Evolutionary conservation across 2,329 filamentous ascomycete genomes (phyloP).

Genomic region (Fusarium burgessii): DNA sequence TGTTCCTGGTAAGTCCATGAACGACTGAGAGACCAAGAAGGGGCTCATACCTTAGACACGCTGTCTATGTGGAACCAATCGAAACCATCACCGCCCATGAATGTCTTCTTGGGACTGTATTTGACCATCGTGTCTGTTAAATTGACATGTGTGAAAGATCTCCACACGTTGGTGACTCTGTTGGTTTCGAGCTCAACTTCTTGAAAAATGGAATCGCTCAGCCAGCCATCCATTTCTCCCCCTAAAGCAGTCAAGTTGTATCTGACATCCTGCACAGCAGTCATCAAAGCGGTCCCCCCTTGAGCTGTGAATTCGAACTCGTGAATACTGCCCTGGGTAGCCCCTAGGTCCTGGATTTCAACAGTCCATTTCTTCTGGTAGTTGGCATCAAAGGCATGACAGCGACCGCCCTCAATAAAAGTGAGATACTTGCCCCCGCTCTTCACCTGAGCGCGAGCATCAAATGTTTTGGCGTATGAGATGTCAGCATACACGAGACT

Average conservation of each 20-base stretch:
- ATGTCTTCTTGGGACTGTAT: slow-evolving; percentile 34
- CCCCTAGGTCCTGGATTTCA: slow-evolving; percentile 26
- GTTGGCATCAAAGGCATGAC: slow-evolving; percentile 37
- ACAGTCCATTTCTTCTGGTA: slow-evolving; percentile 41
- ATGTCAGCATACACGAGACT: slow-evolving; percentile 42
- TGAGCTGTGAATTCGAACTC: slow-evolving; percentile 41
- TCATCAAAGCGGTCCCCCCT: slow-evolving; percentile 36
- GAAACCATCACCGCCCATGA: slow-evolving; percentile 41
- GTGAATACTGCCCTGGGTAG: slow-evolving; percentile 37
- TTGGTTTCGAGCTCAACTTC: slow-evolving; percentile 41
- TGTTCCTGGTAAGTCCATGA: slow-evolving; percentile 10
- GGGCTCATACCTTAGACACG: slow-evolving; percentile 40
- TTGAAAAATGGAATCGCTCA: slow-evolving; percentile 42
- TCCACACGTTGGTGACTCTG: slow-evolving; percentile 42
- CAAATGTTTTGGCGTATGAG: slow-evolving; percentile 33
- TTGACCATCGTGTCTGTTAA: slow-evolving; percentile 37
- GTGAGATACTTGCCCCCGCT: slow-evolving; percentile 36
- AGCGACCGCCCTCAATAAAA: slow-evolving; percentile 39
- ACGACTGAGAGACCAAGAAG: background rate
- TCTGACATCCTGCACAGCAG: slow-evolving; percentile 42
- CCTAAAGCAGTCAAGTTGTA: slow-evolving; percentile 39
- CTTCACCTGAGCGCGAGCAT: slow-evolving; percentile 37
- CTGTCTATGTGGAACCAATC: slow-evolving; percentile 48
- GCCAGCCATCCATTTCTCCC: slow-evolving; percentile 37
- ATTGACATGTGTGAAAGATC: slow-evolving; percentile 40